Percentiles rank a stretch among this genome's conserved stretches.
phyloP scores from a whole-genome alignment of 148 eudicot species.

The Gaultheria prostrata region DNA sequence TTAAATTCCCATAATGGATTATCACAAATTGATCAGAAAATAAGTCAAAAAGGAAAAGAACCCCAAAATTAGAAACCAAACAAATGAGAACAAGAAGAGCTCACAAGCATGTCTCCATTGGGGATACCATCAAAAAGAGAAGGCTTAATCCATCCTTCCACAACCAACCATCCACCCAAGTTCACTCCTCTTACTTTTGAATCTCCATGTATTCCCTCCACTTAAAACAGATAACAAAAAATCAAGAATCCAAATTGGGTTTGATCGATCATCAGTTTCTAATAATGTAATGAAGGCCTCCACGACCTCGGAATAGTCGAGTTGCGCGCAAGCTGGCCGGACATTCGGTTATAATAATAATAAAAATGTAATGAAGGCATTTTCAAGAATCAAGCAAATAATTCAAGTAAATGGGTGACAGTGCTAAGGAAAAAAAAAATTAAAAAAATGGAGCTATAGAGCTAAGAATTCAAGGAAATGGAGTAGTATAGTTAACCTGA shows the following conservation, averaged over 20 bases:
- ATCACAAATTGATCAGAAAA: not conserved
- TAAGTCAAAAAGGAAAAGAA: not conserved
- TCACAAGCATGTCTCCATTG: constrained; percentile 77
- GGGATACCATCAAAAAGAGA: constrained; percentile 66
- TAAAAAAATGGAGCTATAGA: not conserved
- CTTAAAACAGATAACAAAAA: constrained; percentile 28
- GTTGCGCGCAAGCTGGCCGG: too few species aligned
- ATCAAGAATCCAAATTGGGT: constrained; percentile 9
- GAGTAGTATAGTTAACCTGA: constrained; percentile 42
- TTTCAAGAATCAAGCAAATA: not conserved
- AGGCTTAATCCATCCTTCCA: constrained; percentile 89
- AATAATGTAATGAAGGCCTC: not conserved
- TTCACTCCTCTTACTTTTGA: constrained; percentile 82
- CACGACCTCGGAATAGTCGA: too few species aligned
- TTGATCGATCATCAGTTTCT: not conserved
- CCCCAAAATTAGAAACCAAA: not conserved
- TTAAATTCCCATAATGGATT: constrained; percentile 4
- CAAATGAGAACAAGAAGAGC: constrained; percentile 17
- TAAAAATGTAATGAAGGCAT: not conserved
- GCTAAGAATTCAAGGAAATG: not conserved
- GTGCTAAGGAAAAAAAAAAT: too few species aligned
- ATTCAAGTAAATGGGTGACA: too few species aligned
- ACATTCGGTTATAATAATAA: too few species aligned
- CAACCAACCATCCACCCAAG: constrained; percentile 90
- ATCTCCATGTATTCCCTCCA: constrained; percentile 60